These are phyloP conservation scores for Naganishia antarctica DNA, from an alignment of 768 basidiomycete species.

Conservation along the genomic window DNA sequence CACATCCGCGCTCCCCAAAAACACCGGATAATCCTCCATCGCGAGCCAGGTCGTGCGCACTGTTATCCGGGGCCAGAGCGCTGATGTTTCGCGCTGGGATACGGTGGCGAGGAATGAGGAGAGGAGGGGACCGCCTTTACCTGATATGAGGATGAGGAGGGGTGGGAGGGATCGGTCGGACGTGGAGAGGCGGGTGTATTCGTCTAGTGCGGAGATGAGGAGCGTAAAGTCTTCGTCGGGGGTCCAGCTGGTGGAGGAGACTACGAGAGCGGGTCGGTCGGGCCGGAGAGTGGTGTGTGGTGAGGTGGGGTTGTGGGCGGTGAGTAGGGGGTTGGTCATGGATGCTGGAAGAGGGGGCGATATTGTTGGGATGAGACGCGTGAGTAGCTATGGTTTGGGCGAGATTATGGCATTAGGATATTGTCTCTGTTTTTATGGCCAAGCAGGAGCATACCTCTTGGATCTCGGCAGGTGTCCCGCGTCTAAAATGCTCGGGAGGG, in stretches of 20 bases:
- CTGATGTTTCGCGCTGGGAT: slow-evolving; percentile 54
- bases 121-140: slow-evolving; percentile 70
- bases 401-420: not conserved
- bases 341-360: slow-evolving; percentile 58
- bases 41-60: slow-evolving; percentile 70
- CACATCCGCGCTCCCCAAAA: slow-evolving; percentile 85
- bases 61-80: slow-evolving; percentile 55
- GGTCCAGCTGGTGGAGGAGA: slow-evolving; percentile 96
- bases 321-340: slow-evolving; percentile 52
- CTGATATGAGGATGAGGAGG: slow-evolving; percentile 77
- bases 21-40: slow-evolving; percentile 77
- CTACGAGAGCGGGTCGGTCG: slow-evolving; percentile 76
- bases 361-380: slow-evolving; percentile 54
- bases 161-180: slow-evolving; percentile 61
- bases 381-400: slow-evolving; percentile 46
- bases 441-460: slow-evolving; percentile 62
- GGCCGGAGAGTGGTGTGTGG: slow-evolving; percentile 47
- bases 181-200: slow-evolving; percentile 59
- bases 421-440: too few species aligned
- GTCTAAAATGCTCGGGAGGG: slow-evolving; percentile 78
- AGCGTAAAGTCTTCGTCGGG: slow-evolving; percentile 91
- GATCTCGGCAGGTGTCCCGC: slow-evolving; percentile 62
- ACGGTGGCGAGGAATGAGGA: slow-evolving; percentile 69
- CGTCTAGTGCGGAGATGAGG: slow-evolving; percentile 66
- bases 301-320: slow-evolving; percentile 27